A percentile compares a stretch with the other conserved stretches of the same genome.
These are phyloP conservation scores for Pseudogymnoascus sp. DNA, from an alignment of 2,329 filamentous ascomycete genomes.

Conservation along the genomic window DNA sequence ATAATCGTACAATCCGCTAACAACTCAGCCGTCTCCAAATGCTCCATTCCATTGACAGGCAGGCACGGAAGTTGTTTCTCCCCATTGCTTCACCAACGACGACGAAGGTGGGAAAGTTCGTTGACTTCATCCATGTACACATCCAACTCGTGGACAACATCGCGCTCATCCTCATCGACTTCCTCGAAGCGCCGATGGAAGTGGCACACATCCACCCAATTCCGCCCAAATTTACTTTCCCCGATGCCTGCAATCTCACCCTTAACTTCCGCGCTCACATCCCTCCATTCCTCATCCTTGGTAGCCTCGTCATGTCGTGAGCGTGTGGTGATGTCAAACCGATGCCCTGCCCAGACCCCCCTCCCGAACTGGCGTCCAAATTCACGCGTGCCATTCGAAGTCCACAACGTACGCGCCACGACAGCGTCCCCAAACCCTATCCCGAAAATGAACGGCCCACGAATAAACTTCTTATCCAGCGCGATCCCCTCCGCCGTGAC, in stretches of 20 bases:
- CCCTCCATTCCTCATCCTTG: background rate
- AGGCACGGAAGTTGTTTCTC: background rate
- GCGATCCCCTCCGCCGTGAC: background rate
- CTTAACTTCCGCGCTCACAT: background rate
- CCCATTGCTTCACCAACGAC: background rate
- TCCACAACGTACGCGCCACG: background rate
- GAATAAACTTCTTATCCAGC: background rate
- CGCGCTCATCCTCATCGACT: background rate
- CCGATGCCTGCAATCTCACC: background rate
- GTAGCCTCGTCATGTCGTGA: background rate
- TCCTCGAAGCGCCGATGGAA: background rate
- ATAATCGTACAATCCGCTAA: background rate
- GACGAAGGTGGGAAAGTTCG: no score
- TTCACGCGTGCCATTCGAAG: background rate
- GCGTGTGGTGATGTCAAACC: background rate
- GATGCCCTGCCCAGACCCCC: background rate
- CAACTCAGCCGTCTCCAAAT: background rate
- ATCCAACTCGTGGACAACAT: background rate
- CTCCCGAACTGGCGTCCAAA: background rate
- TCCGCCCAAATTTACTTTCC: background rate
- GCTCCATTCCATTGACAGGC: background rate
- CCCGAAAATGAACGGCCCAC: background rate
- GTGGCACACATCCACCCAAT: background rate
- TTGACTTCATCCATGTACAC: background rate
- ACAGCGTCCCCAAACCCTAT: background rate